Evolutionary conservation across 2,329 filamentous ascomycete genomes (phyloP), one percentile per base, ranked within the genome.

Genomic region (Pseudogymnoascus sp.): DNA sequence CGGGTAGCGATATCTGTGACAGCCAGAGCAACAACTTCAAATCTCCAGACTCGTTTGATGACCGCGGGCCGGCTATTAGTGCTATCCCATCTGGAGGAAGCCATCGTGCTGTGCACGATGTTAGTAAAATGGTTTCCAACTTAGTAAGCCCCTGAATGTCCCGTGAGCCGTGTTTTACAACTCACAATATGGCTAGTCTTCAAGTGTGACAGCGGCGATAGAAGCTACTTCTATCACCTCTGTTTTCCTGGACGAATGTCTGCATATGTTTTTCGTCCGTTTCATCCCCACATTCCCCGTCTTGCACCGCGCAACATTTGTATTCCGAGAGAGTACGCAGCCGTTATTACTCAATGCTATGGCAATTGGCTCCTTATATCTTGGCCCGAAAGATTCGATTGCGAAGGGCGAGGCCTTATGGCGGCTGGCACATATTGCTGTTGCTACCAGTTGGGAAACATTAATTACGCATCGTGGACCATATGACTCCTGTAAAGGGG

Each of bases 241-340:
- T 0, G 75, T 78, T 18, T 79, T 79, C 38, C 70, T 79, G 6
- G 77, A 79, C 62, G 76, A 77, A 66, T 78, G 77, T 65, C 67
- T 79, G 14, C 78, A 79, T 64, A 78, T 79, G 76, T 79, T 79
- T 68, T 79, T 79, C 62, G 73, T 73, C 12, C 73, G 76, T 14
- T 78, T 79, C 64, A 78, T 78, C 25, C 77, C 77, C 2, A 78
- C 76, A 1, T 79, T 79, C 62, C 77, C 77, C 4, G 71, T 79
- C n/a, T 67, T 79, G 14, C 77, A 79, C 68, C 71, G 75, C 64
- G 73, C 76, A 34, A 79, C 77, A 0, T 79, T 79, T 25, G 72
- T 78, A 1, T 78, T 78, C 62, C 71, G 75, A 46, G 77, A 79
- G 64, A 78, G 76, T 66, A 75, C 75, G 0, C 76, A 78, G 62